Evolutionary conservation across 2,329 filamentous ascomycete genomes (phyloP).

Genomic region (Fusarium lateritium): DNA sequence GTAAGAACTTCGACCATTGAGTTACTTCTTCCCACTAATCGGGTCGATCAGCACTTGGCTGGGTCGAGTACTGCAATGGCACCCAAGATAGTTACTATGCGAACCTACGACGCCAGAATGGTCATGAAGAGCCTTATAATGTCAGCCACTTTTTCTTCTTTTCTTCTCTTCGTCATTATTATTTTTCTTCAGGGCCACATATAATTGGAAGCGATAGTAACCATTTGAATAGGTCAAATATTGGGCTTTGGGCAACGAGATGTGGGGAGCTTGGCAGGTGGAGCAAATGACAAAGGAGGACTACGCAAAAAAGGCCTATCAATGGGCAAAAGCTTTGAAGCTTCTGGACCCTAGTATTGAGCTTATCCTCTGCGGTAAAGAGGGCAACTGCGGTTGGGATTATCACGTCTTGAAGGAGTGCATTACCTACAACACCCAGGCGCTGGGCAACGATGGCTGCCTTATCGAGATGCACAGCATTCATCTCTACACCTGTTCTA

Average conservation of each 20-base stretch:
- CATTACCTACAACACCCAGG: constrained; percentile 59
- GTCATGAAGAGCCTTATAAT: constrained; percentile 82
- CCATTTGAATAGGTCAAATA: constrained; percentile 72
- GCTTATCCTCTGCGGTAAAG: constrained; percentile 81
- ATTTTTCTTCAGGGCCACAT: too few relatives aligned
- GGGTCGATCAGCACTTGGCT: constrained; percentile 67
- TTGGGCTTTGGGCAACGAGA: constrained; percentile 87
- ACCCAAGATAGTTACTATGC: constrained; percentile 84
- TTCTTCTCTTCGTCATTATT: fast-evolving
- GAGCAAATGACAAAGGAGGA: constrained; percentile 78
- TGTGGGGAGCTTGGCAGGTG: constrained; percentile 78
- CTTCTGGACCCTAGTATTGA: constrained; percentile 78
- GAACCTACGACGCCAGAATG: constrained; percentile 82
- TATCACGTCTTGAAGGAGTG: constrained; percentile 80
- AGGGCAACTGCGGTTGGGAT: constrained; percentile 81
- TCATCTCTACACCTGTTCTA: constrained; percentile 79
- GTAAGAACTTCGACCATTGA: too few relatives aligned
- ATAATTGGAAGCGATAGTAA: not conserved
- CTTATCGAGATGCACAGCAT: constrained; percentile 87
- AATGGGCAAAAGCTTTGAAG: constrained; percentile 81
- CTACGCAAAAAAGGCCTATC: constrained; percentile 77
- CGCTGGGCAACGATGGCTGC: constrained; percentile 51
- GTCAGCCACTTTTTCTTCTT: constrained; percentile 20
- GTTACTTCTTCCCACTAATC: too few relatives aligned
- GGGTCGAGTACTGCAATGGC: constrained; percentile 91